Percentiles rank a stretch among this genome's conserved stretches.
These are phyloP conservation scores for Simplicillium aogashimaense DNA, from an alignment of 2,329 filamentous ascomycete genomes.

Conservation along the genomic window DNA sequence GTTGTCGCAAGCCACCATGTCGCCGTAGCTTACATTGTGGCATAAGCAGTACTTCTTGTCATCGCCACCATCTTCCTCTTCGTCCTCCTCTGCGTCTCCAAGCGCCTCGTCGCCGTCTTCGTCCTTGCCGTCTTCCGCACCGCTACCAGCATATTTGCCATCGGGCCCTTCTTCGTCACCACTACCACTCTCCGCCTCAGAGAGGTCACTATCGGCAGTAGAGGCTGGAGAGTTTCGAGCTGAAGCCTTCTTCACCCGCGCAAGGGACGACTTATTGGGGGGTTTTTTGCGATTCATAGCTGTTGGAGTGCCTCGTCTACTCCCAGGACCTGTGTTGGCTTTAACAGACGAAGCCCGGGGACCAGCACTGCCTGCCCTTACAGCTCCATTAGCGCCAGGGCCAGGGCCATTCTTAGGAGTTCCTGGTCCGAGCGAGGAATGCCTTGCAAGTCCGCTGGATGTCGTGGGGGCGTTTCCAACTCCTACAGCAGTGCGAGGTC, in stretches of 20 bases:
- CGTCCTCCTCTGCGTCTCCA: slow-evolving; percentile 41
- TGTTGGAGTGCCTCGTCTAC: slow-evolving; percentile 39
- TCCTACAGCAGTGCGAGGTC: slow-evolving; percentile 35
- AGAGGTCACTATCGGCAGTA: slow-evolving; percentile 54
- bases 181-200: slow-evolving; percentile 49
- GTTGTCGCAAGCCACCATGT: slow-evolving; percentile 87
- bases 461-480: slow-evolving; percentile 37
- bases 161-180: slow-evolving; percentile 35
- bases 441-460: slow-evolving; percentile 50
- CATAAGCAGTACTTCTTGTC: slow-evolving; percentile 79
- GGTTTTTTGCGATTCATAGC: slow-evolving; percentile 36
- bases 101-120: slow-evolving; percentile 42
- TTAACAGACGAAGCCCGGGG: slow-evolving; percentile 42
- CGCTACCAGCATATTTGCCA: slow-evolving; percentile 17
- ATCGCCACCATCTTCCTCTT: slow-evolving; percentile 62
- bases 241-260: slow-evolving; percentile 49
- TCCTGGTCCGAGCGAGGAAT: slow-evolving; percentile 53
- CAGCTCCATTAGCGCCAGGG: slow-evolving; percentile 22
- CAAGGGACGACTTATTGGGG: slow-evolving; percentile 49
- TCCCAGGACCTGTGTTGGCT: slow-evolving; percentile 22
- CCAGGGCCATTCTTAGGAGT: slow-evolving; percentile 40
- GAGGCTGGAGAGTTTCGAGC: slow-evolving; percentile 53
- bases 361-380: slow-evolving; percentile 48
- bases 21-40: slow-evolving; percentile 73
- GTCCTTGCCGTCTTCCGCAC: slow-evolving; percentile 23